A percentile compares a stretch with the other conserved stretches of the same genome.
phyloP scores from a whole-genome alignment of 805 yeast genomes.

The Wickerhamomyces bovis region DNA sequence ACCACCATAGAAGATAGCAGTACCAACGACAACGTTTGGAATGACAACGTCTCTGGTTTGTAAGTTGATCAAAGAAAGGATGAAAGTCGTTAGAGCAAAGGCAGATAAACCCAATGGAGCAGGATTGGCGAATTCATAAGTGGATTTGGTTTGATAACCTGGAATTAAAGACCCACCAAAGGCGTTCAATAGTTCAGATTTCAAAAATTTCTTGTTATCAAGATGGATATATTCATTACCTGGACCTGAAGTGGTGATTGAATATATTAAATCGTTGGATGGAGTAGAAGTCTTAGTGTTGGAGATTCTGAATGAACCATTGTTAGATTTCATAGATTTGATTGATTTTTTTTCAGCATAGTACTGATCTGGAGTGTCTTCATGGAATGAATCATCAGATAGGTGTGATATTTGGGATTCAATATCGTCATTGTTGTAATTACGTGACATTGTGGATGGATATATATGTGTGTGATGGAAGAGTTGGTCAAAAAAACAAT shows the following conservation, averaged over 20 bases:
- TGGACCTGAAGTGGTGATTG: conserved; percentile 23
- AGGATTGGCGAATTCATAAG: conserved; percentile 52
- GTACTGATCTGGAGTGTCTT: conserved; percentile 5
- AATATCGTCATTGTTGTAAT: conserved; percentile 3
- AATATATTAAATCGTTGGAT: conserved; percentile 11
- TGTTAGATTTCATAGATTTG: neutral
- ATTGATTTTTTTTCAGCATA: conserved; percentile 3
- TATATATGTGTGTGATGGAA: neutral
- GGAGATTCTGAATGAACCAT: neutral
- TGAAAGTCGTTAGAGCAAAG: conserved; percentile 59
- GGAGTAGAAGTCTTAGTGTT: neutral
- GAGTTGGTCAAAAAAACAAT: too few species aligned
- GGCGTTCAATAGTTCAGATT: conserved; percentile 47
- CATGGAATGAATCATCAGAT: conserved; percentile 10
- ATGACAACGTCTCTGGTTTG: conserved; percentile 52
- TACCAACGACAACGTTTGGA: conserved; percentile 53
- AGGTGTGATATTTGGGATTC: conserved; percentile 14
- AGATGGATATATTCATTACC: conserved; percentile 21
- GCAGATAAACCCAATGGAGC: conserved; percentile 60
- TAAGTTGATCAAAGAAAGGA: conserved; percentile 45
- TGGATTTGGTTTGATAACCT: conserved; percentile 42
- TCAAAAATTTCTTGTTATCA: conserved; percentile 24
- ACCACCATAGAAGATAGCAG: conserved; percentile 62
- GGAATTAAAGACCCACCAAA: conserved; percentile 74
- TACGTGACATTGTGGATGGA: neutral